phyloP scores from a whole-genome alignment of 257 asterid species.

The Voacanga thouarsii region DNA sequence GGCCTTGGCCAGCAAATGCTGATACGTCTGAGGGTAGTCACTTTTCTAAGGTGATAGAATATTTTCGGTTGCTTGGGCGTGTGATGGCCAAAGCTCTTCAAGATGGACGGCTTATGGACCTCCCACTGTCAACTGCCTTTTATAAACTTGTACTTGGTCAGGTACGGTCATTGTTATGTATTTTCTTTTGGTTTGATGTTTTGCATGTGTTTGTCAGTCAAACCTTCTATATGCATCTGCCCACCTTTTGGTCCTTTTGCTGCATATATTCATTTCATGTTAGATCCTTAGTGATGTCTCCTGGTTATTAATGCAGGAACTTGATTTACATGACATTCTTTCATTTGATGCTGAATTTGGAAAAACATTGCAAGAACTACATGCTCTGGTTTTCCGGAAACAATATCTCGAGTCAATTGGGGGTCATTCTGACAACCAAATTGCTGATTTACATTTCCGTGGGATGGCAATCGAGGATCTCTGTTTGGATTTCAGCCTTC shows the following conservation, averaged over 20 bases:
- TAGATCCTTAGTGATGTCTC: background rate
- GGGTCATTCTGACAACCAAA: constrained; percentile 35
- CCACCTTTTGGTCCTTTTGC: background rate
- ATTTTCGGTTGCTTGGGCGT: constrained; percentile 83
- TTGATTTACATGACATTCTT: constrained; percentile 82
- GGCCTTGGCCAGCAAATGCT: constrained; percentile 76
- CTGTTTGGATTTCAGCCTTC: constrained; percentile 88
- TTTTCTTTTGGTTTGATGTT: background rate
- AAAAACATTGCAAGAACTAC: constrained; percentile 81
- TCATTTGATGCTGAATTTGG: constrained; percentile 83
- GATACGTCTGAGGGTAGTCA: constrained; percentile 63
- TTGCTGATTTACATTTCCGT: constrained; percentile 49
- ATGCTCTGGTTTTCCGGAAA: constrained; percentile 79
- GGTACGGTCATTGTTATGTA: constrained; percentile 37
- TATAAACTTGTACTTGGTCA: constrained; percentile 84
- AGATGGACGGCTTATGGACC: constrained; percentile 95
- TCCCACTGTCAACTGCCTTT: constrained; percentile 81
- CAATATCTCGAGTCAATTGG: constrained; percentile 60
- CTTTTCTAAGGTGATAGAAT: constrained; percentile 62
- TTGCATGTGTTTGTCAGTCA: background rate
- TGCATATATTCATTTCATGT: background rate
- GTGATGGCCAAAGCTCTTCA: constrained; percentile 99
- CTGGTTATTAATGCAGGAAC: constrained; percentile 49
- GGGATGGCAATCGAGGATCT: constrained; percentile 88
- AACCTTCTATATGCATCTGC: background rate